Base-by-base conservation (phyloP, 2,329 filamentous ascomycete species). In the Curvularia lunata region DNA sequence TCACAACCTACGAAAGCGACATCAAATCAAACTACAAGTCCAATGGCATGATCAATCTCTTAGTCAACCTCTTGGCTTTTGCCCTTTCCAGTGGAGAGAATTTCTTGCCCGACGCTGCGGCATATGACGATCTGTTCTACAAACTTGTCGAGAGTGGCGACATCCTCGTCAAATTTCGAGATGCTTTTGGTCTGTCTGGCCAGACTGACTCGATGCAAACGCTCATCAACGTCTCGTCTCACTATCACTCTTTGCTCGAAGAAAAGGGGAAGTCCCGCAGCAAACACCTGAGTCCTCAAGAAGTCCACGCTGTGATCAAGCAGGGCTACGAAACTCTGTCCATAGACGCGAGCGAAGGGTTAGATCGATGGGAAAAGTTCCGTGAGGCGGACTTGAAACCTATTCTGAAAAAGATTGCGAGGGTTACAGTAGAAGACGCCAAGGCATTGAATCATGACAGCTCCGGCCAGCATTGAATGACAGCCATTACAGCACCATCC, bases 81-180 rank as follows among this genome's bases (percentile, higher is more conserved):
- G 91, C 91, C 2, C 83, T 99, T 7, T 95, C 91, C 1, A 86
- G 88, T 2, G 95, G 95, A 6, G 95, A 98, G 75, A 88, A 90
- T 2, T 98, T 99, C 77, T 83, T 99, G 7, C 95, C 94, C 0
- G 91, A 91, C 28, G 88, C 92, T 0, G 86, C 90, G 18, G 88
- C 91, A 1, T 98, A 98, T 76, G 95, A 99, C 69, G 95, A 99
- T 71, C 83, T 99, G 0, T 98, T 99, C 79, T 99, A 99, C 85
- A 99, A 99, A 79, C 85, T 98, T 1, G 92, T 98, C 25, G 95
- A 99, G 77, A 91, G 89, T 1, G 92, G 93, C 10, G 91, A 96
- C 48, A 85, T 91, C 12, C 84, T 98, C 21, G 80, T 84, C 30
- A 92, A 91, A 71, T 97, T 98, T 79, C 87, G 91, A 40, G 87